A percentile compares a stretch with the other conserved stretches of the same genome.
Evolutionary conservation across 2,329 filamentous ascomycete genomes (phyloP).

Genomic region (Akanthomyces lecanii): DNA sequence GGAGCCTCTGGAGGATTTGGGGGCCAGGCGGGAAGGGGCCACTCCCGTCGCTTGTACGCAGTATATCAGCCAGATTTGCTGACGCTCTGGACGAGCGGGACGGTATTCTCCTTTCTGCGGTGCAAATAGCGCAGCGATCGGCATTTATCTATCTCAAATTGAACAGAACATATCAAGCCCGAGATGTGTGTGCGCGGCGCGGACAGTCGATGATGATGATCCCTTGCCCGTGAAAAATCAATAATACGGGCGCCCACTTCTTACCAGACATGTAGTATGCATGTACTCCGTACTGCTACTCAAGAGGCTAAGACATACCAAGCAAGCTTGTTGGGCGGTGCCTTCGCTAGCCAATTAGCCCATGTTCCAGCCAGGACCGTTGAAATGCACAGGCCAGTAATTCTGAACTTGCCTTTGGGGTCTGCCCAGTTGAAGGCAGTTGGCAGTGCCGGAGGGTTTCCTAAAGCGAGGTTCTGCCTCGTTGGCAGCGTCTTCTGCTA

Average conservation of each 20-base stretch:
- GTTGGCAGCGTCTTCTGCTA: not conserved
- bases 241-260: not conserved
- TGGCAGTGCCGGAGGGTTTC: not conserved
- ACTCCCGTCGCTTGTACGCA: not conserved
- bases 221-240: not conserved
- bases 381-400: conserved; percentile 12
- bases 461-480: not conserved
- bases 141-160: not conserved
- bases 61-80: not conserved
- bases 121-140: not conserved
- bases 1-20: conserved; percentile 4
- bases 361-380: not conserved
- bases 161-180: not conserved
- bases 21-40: not conserved
- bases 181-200: not conserved
- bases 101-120: not conserved
- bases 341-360: not conserved
- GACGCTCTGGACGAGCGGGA: not conserved
- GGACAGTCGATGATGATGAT: not conserved
- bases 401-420: not conserved
- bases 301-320: conserved; percentile 7
- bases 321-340: not conserved
- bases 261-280: not conserved
- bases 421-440: not conserved
- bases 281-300: not conserved